phyloP scores from a whole-genome alignment of 108 stramenopile species.

The Cyclotella sp. region DNA sequence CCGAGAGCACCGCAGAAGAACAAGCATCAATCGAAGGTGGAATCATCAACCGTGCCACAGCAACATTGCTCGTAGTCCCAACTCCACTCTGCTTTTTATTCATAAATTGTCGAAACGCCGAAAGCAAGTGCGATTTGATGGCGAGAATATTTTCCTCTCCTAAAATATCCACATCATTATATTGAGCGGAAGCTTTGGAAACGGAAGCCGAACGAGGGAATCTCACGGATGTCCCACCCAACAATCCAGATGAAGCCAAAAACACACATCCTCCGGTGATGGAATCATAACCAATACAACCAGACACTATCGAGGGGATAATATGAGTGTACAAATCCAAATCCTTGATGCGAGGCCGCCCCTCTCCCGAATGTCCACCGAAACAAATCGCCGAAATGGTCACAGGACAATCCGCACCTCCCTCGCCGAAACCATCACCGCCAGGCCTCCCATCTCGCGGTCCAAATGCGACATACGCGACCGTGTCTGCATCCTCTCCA shows the following conservation, averaged over 20 bases:
- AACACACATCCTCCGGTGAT: constrained; percentile 43
- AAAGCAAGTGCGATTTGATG: constrained; percentile 41
- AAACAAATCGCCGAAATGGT: constrained; percentile 36
- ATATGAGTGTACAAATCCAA: constrained; percentile 27
- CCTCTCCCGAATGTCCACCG: neutral
- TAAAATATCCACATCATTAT: neutral
- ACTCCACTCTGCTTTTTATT: constrained; percentile 6
- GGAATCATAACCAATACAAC: constrained; percentile 36
- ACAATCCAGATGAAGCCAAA: constrained; percentile 31
- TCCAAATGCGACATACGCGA: constrained; percentile 29
- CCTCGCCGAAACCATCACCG: neutral
- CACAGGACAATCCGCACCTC: constrained; percentile 15
- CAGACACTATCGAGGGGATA: constrained; percentile 21
- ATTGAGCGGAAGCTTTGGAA: neutral
- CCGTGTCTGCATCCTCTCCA: constrained; percentile 3
- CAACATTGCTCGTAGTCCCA: constrained; percentile 1
- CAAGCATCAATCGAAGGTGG: constrained; percentile 38
- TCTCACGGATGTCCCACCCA: constrained; percentile 35
- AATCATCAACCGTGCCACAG: constrained; percentile 20
- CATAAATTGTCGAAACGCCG: constrained; percentile 39
- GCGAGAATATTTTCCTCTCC: constrained; percentile 24
- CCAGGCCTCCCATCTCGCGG: constrained; percentile 10
- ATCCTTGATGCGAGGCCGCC: constrained; percentile 24
- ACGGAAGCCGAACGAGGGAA: constrained; percentile 12
- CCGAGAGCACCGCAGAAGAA: constrained; percentile 34